These are phyloP conservation scores for Leccinum rimulosum DNA, from an alignment of 768 basidiomycete genomes.

Conservation along the genomic window DNA sequence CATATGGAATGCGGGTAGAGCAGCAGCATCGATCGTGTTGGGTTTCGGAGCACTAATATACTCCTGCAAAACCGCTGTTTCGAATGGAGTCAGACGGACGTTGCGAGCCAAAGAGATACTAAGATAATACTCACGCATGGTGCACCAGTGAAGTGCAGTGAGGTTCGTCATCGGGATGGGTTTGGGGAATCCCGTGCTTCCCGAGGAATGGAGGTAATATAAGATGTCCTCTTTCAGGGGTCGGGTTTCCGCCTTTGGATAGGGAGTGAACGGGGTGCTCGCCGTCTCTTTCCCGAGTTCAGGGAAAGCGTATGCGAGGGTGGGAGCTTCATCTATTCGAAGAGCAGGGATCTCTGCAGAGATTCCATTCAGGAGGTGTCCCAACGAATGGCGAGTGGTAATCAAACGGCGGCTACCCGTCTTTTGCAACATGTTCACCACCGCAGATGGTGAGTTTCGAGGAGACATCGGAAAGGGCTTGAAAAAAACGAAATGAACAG, in stretches of 20 bases:
- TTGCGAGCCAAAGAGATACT: not conserved
- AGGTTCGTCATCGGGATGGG: constrained; percentile 36
- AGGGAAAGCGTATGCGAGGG: constrained; percentile 12
- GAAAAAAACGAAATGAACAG: not conserved
- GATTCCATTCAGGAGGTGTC: constrained; percentile 31
- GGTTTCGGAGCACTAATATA: not conserved
- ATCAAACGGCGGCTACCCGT: constrained; percentile 40
- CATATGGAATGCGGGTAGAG: not conserved
- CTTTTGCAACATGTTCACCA: constrained; percentile 35
- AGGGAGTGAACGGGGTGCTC: constrained; percentile 6
- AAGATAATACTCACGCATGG: constrained; percentile 29
- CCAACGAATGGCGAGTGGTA: constrained; percentile 31
- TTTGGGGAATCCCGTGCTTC: constrained; percentile 48
- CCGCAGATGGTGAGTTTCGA: constrained; percentile 37
- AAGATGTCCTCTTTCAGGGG: constrained; percentile 19
- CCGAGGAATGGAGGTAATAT: constrained; percentile 48
- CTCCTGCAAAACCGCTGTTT: not conserved
- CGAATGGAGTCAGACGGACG: not conserved
- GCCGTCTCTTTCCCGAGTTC: constrained; percentile 1
- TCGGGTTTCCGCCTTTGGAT: constrained; percentile 4
- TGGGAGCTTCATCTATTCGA: constrained; percentile 14
- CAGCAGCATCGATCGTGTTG: not conserved
- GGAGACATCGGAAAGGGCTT: constrained; percentile 36
- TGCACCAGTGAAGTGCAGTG: constrained; percentile 33
- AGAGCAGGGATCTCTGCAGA: constrained; percentile 18